Evolutionary conservation across 2,329 filamentous ascomycete genomes (phyloP).

Genomic region (Xylariaceae sp.): DNA sequence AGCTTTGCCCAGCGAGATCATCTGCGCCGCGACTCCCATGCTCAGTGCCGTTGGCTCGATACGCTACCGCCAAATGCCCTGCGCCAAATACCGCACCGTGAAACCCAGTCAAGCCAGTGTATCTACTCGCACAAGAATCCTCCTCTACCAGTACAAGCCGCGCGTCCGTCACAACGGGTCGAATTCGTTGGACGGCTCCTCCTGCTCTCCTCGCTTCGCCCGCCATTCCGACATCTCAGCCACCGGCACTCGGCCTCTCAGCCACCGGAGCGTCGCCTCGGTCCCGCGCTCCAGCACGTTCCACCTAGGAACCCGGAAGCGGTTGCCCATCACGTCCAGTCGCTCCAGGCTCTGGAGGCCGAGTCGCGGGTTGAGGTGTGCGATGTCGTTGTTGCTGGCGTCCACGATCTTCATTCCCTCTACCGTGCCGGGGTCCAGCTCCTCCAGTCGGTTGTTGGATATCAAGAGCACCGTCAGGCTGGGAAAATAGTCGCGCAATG

Average conservation of each 20-base stretch:
- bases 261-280: conserved; percentile 72
- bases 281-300: conserved; percentile 81
- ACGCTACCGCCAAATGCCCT: too few relatives aligned
- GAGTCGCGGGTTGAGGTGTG: conserved; percentile 70
- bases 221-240: conserved; percentile 52
- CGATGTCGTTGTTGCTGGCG: conserved; percentile 78
- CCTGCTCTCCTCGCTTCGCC: conserved; percentile 26
- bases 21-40: too few relatives aligned
- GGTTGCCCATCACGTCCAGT: conserved; percentile 76
- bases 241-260: conserved; percentile 66
- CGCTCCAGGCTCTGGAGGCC: conserved; percentile 63
- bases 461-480: conserved; percentile 62
- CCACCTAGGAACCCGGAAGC: conserved; percentile 80
- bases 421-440: conserved; percentile 65
- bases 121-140: too few relatives aligned
- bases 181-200: conserved; percentile 2
- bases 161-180: too few relatives aligned
- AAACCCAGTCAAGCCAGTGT: too few relatives aligned
- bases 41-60: too few relatives aligned
- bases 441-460: conserved; percentile 70
- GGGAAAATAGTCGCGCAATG: conserved; percentile 61
- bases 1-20: too few relatives aligned
- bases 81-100: too few relatives aligned
- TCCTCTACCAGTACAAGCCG: too few relatives aligned
- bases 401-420: conserved; percentile 70